Evolutionary conservation across 1,139 yeast genomes (phyloP), one percentile per base, ranked within the genome.

Genomic region (Wickerhamiella infanticola): DNA sequence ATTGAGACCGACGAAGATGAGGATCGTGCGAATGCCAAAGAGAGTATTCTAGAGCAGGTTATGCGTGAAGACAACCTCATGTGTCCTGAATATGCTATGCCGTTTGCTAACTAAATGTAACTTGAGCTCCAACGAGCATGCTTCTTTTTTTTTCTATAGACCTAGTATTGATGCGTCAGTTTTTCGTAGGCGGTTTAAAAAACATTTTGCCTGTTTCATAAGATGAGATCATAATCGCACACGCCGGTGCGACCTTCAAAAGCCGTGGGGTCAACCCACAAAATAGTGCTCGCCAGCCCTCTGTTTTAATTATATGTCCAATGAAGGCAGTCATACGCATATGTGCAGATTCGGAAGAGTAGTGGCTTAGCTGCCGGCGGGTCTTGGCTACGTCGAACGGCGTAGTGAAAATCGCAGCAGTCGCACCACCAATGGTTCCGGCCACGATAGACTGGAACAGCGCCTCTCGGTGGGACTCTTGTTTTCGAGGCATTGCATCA

Each of bases 371-470:
- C 63, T 90, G 99, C 50, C 85, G 68, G 56, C 98, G 71, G 3
- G 99, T 90, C 59, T 90, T 90, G 5, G 96, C 98, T 7, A 93
- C 98, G 61, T 90, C 99, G 58, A 90, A 90, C 1, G 98, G 97
- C 50, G 93, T 85, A 2, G 99, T 90, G 45, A 74, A 66, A 5
- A 88, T 56, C 0, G 97, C 95, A 0, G 97, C 96, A 8, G 82
- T 64, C 1, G 82, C 63, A 1, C 99, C 99, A 5, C 94, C 77
- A 0, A 81, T 55, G 0, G 93, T 81, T 0, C 99, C 99, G 6
- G 94, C 75, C 2, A 82, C 53, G 57, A 90, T 88, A 29, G 94
- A 78, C 49, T 83, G 79, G 3, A 73, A 50, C 54, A 90, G 84
- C 1, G 81, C 73, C 46, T 72, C 72, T 62, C 73, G 62, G 49